phyloP scores from a whole-genome alignment of 1,139 yeast genomes.

The Schwanniomyces etchellsii region DNA sequence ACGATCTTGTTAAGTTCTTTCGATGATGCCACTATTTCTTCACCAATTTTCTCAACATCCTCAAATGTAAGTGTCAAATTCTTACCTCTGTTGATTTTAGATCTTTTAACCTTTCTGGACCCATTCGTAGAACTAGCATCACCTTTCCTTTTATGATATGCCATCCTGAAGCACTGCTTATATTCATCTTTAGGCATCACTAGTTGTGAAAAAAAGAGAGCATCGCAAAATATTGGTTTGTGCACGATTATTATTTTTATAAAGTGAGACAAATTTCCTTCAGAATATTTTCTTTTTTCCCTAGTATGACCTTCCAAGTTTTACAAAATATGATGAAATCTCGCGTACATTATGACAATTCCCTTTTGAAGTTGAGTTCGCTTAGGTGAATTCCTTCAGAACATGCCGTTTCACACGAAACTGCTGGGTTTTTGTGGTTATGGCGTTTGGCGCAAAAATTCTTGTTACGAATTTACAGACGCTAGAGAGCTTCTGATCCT shows the following conservation, averaged over 20 bases:
- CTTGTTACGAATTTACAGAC: constrained; percentile 50
- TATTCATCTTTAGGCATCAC: no score
- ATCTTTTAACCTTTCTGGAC: neutral
- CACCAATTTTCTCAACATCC: no score
- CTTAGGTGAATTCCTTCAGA: constrained; percentile 30
- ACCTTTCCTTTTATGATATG: no score
- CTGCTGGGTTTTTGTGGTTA: constrained; percentile 50
- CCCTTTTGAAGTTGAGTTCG: constrained; percentile 44
- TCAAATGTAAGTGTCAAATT: no score
- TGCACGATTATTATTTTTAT: no score
- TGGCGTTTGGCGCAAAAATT: constrained; percentile 55
- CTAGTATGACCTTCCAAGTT: constrained; percentile 51
- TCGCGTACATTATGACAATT: constrained; percentile 46
- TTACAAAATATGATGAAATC: constrained; percentile 58
- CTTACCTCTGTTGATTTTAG: constrained; percentile 2
- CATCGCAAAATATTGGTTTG: no score
- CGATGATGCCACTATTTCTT: constrained; percentile 6
- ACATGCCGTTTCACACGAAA: constrained; percentile 30
- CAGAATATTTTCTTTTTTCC: constrained; percentile 7
- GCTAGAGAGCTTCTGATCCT: constrained; percentile 48
- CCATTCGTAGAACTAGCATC: no score
- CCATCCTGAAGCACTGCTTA: neutral
- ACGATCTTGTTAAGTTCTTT: constrained; percentile 51
- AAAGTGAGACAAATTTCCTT: no score
- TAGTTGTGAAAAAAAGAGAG: no score